Conservation (phyloP, 164 flowering plant species). For the Amborella trichopoda region DNA sequence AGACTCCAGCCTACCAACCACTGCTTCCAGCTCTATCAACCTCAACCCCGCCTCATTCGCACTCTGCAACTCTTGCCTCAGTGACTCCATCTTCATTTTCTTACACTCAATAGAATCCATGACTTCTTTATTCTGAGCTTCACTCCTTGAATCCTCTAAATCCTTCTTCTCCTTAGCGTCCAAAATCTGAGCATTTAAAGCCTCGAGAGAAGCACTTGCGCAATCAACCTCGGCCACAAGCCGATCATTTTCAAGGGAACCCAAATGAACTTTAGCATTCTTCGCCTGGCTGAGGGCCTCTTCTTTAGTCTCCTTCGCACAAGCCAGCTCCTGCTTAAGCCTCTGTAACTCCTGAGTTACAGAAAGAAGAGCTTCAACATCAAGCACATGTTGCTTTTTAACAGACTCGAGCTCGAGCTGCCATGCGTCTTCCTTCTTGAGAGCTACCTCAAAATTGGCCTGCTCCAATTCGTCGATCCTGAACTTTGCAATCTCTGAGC, state of each 20-base stretch:
- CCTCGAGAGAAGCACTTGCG: conserved; percentile 14
- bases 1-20: conserved; percentile 12
- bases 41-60: conserved; percentile 13
- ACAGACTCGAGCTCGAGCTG: conserved; percentile 21
- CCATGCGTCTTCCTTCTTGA: conserved; percentile 26
- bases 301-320: conserved; percentile 8
- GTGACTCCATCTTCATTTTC: conserved; percentile 7
- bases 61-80: conserved; percentile 24
- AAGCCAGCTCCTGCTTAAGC: conserved; percentile 6
- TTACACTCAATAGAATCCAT: not conserved
- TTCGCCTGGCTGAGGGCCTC: conserved; percentile 12
- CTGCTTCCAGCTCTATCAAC: conserved; percentile 13
- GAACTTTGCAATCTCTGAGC: conserved; percentile 6
- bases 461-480: conserved; percentile 12
- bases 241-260: conserved; percentile 14
- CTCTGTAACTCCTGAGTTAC: conserved; percentile 9
- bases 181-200: not conserved
- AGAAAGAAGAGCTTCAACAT: conserved; percentile 12
- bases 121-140: conserved; percentile 7
- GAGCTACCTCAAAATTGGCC: conserved; percentile 14
- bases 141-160: not conserved
- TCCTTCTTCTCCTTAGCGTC: not conserved
- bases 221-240: conserved; percentile 19
- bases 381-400: conserved; percentile 17
- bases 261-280: conserved; percentile 11